Evolutionary conservation across 2,329 filamentous ascomycete species (phyloP).

Genomic region (Amylocarpus encephaloides): DNA sequence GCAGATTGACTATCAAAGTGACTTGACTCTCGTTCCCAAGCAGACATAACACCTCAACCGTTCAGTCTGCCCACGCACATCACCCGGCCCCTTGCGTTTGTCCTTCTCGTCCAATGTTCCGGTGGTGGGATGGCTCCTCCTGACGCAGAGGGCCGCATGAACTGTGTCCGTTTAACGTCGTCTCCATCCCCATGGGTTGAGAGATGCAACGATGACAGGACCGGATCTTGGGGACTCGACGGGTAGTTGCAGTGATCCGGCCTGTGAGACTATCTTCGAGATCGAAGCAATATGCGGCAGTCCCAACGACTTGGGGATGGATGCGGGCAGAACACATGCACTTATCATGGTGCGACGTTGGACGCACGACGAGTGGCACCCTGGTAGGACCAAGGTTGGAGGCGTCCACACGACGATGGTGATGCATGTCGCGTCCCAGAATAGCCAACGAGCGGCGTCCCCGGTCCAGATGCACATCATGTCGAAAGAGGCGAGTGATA

Average conservation of each 20-base stretch:
- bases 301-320: slow-evolving; percentile 1
- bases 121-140: too few relatives aligned
- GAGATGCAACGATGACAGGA: slow-evolving; percentile 1
- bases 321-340: neutral
- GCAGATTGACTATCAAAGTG: too few relatives aligned
- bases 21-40: too few relatives aligned
- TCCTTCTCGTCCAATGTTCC: neutral
- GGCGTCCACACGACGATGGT: neutral
- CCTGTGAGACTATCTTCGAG: neutral
- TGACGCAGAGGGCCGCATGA: too few relatives aligned
- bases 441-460: neutral
- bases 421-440: neutral
- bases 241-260: slow-evolving; percentile 1
- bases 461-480: neutral
- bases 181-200: slow-evolving; percentile 3
- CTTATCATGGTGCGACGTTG: neutral
- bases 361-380: neutral
- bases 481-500: neutral
- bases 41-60: too few relatives aligned
- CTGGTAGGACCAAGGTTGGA: neutral
- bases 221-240: neutral
- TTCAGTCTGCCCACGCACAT: too few relatives aligned
- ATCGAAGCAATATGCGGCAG: neutral
- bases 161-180: neutral
- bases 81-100: neutral